Evolutionary conservation across 805 yeast species (phyloP).

Genomic region (Diddensiella santjacobensis): DNA sequence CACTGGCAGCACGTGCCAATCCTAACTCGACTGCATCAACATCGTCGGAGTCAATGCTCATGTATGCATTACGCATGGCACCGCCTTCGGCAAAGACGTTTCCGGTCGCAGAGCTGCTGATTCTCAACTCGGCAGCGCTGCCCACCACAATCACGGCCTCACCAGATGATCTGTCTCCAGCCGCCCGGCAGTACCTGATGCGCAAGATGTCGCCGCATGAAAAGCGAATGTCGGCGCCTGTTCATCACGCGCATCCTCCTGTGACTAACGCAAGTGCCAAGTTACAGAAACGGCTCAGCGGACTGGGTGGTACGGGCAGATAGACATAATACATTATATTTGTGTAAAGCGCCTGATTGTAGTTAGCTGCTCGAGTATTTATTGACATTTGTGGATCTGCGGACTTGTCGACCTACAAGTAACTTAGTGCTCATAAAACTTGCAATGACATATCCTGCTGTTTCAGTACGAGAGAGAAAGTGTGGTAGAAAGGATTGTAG

Average conservation of each 20-base stretch:
- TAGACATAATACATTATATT: no score
- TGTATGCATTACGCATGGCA: slow-evolving; percentile 33
- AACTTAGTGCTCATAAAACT: neutral
- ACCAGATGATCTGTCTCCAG: slow-evolving; percentile 4
- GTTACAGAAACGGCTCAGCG: slow-evolving; percentile 14
- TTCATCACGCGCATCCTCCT: no score
- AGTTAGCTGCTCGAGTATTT: no score
- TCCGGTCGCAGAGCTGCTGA: slow-evolving; percentile 38
- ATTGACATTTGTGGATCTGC: no score
- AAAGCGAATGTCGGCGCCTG: neutral
- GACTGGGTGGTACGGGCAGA: no score
- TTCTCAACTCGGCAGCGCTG: slow-evolving; percentile 36
- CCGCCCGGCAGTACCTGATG: slow-evolving; percentile 4
- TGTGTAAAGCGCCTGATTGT: no score
- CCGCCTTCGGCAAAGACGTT: slow-evolving; percentile 27
- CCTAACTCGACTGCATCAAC: slow-evolving; percentile 28
- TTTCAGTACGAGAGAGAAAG: neutral
- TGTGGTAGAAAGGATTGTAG: neutral
- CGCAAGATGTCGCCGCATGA: neutral
- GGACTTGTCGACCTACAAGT: slow-evolving; percentile 1
- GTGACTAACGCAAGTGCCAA: slow-evolving; percentile 7
- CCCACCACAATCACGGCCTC: slow-evolving; percentile 15
- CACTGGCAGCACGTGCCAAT: slow-evolving; percentile 40
- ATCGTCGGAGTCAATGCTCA: slow-evolving; percentile 29
- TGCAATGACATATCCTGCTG: neutral